Conservation (phyloP, 2,329 filamentous ascomycete genomes). For the Monilinia fructigena region DNA sequence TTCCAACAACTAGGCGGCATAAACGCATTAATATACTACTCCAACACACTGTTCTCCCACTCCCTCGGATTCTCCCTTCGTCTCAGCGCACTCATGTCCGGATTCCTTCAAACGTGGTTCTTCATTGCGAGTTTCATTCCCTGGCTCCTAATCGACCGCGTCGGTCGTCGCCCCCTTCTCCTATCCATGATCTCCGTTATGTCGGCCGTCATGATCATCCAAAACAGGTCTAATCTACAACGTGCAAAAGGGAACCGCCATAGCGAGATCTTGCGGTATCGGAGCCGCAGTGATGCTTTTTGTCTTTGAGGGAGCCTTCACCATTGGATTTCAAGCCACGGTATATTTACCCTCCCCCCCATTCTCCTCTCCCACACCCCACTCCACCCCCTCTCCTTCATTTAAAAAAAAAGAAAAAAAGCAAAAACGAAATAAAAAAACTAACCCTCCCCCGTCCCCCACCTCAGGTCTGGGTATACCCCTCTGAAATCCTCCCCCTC, state of each 20-base stretch:
- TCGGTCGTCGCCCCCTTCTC: slow-evolving; percentile 68
- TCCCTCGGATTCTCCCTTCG: slow-evolving; percentile 46
- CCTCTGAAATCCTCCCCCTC: slow-evolving; percentile 58
- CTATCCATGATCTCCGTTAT: slow-evolving; percentile 49
- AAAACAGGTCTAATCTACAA: slow-evolving; percentile 45
- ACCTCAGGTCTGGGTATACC: slow-evolving; percentile 52
- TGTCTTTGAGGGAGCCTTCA: slow-evolving; percentile 61
- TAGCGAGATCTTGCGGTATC: slow-evolving; percentile 41
- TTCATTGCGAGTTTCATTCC: slow-evolving; percentile 45
- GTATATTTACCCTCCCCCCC: slow-evolving; percentile 36
- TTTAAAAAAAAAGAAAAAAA: too few species aligned
- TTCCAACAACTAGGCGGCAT: slow-evolving; percentile 51
- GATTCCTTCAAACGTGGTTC: slow-evolving; percentile 51
- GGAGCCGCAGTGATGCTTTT: slow-evolving; percentile 53
- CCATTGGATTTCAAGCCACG: slow-evolving; percentile 58
- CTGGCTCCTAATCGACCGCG: slow-evolving; percentile 49
- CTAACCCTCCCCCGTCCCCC: background rate
- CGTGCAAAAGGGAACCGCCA: slow-evolving; percentile 41
- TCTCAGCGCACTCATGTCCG: slow-evolving; percentile 52
- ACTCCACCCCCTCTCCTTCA: too few species aligned
- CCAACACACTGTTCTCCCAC: slow-evolving; percentile 48
- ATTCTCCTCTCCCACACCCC: background rate
- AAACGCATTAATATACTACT: slow-evolving; percentile 46
- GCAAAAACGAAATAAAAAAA: too few species aligned
- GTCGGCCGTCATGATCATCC: slow-evolving; percentile 45